Evolutionary conservation across 139 green algal genomes (phyloP), one percentile per base, ranked within the genome.

Genomic region (Monoraphidium neglectum): DNA sequence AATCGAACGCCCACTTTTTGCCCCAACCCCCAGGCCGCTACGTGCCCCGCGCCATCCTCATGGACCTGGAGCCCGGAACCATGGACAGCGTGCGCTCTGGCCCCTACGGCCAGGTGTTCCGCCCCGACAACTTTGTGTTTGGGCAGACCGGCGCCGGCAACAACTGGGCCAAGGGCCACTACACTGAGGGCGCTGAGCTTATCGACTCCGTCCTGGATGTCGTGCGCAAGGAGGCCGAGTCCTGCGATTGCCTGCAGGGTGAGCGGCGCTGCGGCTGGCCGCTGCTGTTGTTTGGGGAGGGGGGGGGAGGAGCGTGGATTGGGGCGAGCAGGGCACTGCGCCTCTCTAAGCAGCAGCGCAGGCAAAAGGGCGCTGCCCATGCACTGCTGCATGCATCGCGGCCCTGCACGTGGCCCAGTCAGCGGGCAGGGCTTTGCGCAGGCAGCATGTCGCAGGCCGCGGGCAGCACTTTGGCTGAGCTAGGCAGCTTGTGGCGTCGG

Each of bases 81-180:
- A 95, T 96, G 90, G 95, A 98, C 86, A 91, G 84, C 62, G 93
- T 98, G 16, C 89, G 94, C 66, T 94, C 90, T 4, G 94, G 95
- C 18, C 93, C 94, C 26, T 98, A 93, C 68, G 93, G 94, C 65
- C 88, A 98, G 87, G 94, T 98, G 70, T 97, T 97, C 82, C 82
- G 91, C 66, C 92, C 92, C 16, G 92, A 97, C 83, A 96, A 97
- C 90, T 95, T 97, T 73, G 88, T 96, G 8, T 95, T 95, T 74
- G 92, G 92, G 37, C 91, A 97, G 86, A 97, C 89, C 57, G 96
- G 96, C 30, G 96, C 96, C n/a, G 96, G 95, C 51, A 99, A 99
- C 90, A 99, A 99, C 92, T 99, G 95, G 95, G 96, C 96, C 74
- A 99, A 99, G 87, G 96, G 96, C 30, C 96, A 99, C 89, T 99